A percentile compares a stretch with the other conserved stretches of the same genome.
These are phyloP conservation scores for Adansonia grandidieri DNA, from an alignment of 441 rosid species.

Conservation along the genomic window DNA sequence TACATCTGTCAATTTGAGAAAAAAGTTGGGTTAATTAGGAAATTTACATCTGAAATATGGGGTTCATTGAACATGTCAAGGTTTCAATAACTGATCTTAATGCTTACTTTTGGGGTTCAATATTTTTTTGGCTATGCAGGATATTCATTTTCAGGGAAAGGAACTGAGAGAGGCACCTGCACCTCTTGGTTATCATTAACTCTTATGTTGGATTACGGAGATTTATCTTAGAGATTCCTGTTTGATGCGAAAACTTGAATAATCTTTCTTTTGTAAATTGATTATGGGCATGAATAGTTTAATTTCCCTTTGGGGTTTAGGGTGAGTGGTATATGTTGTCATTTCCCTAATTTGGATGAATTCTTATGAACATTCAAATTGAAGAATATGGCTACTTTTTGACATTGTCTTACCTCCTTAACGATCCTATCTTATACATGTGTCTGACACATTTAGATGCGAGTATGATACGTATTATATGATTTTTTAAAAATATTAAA, in stretches of 20 bases:
- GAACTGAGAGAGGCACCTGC: constrained; percentile 75
- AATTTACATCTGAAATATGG: too few relatives aligned
- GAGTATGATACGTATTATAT: too few relatives aligned
- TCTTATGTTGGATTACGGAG: neutral
- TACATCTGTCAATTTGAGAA: neutral
- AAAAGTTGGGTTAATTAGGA: neutral
- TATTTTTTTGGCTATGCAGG: constrained; percentile 45
- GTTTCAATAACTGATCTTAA: neutral
- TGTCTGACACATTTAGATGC: too few relatives aligned
- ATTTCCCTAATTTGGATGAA: neutral
- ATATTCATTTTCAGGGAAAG: constrained; percentile 68
- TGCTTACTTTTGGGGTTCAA: neutral
- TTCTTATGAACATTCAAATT: too few relatives aligned
- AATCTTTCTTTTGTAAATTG: neutral
- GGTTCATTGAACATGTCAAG: neutral
- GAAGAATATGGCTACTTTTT: too few relatives aligned
- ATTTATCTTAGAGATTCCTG: neutral
- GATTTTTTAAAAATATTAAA: too few relatives aligned
- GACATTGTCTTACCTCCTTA: too few relatives aligned
- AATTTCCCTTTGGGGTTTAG: constrained; percentile 41
- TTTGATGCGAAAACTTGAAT: neutral
- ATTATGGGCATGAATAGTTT: neutral
- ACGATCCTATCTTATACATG: too few relatives aligned
- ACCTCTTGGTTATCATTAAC: constrained; percentile 68
- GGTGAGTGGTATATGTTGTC: constrained; percentile 35